Evolutionary conservation across 306 rosid species (phyloP), one percentile per base, ranked within the genome.

Genomic region (Corylus americana): DNA sequence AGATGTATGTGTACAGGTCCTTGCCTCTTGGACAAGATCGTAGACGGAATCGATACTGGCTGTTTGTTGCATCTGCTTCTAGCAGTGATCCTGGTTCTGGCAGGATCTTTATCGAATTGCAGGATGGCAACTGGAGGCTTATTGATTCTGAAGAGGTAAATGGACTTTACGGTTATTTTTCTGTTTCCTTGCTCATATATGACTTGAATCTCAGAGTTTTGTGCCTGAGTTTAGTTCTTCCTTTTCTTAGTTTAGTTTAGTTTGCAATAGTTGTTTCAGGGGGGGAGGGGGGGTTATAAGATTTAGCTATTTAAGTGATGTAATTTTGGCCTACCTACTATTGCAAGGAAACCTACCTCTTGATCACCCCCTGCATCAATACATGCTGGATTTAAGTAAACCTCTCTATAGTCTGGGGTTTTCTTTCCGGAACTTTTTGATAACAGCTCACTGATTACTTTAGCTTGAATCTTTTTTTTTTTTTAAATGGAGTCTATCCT

Each of bases 21-120:
- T 81, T 96, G 83, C 99, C 99, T 82, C 98, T 96, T 74, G 99
- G 99, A 59, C 99, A 94, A 86, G 99, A 96, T 87, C 97, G 99
- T 75, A 93, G 97, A 75, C 97, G 85, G 55, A 96, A 96, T 78
- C 90, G 99, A 51, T 96, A 91, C 84, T 96, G 99, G 99, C 97
- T 89, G 73, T 96, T 91, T 87, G 94, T 89, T 82, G 97, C 98
- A 12, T 96, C 97, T 84, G 89, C 98, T 67, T 96, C 99, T 69
- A 90, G 96, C 83, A 87, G 80, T 80, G 99, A 96, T 83, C 99
- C 99, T 79, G 98, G 99, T 86, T 89, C 99, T 82, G 99, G 97
- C 70, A 93, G 99, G 89, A 88, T 96, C 71, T 93, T 96, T 74
- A 79, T 89, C 77, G 99, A 96, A 86, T 85, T 85, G 79, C 90